Evolutionary conservation across 1,284 basidiomycete species (phyloP), one percentile per base, ranked within the genome.

Genomic region (Neolentinus lepideus): DNA sequence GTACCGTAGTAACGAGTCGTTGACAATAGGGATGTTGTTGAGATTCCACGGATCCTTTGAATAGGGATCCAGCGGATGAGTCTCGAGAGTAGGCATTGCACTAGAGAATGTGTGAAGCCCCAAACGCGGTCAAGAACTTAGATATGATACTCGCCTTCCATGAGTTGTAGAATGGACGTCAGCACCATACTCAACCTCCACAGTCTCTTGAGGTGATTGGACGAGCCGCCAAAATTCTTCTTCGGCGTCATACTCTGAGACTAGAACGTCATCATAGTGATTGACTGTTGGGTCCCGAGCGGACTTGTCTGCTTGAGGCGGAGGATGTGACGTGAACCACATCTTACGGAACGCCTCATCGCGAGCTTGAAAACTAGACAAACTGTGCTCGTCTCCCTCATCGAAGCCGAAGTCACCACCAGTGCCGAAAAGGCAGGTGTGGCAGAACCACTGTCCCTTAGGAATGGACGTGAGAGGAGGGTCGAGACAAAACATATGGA

Each of bases 341-440:
- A 85, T 75, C 55, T 84, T 79, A 57, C 92, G 84, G 73, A 99
- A 99, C 57, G 90, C 90, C 25, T 81, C 76, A 63, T 98, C 96
- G 22, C 96, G 83, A 36, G 88, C 88, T 66, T 96, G 94, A 73
- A 99, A 99, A 63, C 86, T 93, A 45, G 91, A 82, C 46, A 99
- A 78, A 59, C 85, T 88, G 70, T 99, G 96, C 62, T 98, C 95
- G 69, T 98, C 90, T 54, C 97, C 97, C 66, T 98, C 96, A 64
- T 98, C 96, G 66, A 99, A 99, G 45, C 97, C 97, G 66, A 93
- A 99, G 71, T 98, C 97, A 56, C 93, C 92, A n/a, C 96, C 95
- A 0, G 93, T 97, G 26, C 87, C 89, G 47, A 95, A 83, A 16
- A 99, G 77, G 67, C 97, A 99, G 1, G 87, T 85, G 63, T 92